Conservation (phyloP, 2,329 filamentous ascomycete genomes). For the Pyrenophora seminiperda region DNA sequence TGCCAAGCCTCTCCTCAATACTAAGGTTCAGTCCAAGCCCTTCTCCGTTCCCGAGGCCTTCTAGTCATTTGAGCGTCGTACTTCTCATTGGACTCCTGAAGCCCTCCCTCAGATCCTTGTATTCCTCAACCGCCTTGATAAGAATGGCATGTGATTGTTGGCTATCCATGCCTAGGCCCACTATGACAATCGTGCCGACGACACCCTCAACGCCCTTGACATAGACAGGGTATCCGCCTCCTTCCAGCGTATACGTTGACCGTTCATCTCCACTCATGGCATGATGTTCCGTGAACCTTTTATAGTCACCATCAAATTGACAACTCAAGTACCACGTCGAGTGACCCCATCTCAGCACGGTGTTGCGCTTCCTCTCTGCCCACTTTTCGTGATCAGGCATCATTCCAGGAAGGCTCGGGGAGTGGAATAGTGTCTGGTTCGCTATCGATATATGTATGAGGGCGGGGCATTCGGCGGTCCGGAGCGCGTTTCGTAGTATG, state of each 20-base stretch:
- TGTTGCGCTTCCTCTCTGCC: slow-evolving; percentile 68
- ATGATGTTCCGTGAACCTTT: slow-evolving; percentile 67
- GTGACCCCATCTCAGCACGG: slow-evolving; percentile 71
- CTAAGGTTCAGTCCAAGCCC: slow-evolving; percentile 17
- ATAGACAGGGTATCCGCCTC: slow-evolving; percentile 74
- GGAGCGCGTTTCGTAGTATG: slow-evolving; percentile 67
- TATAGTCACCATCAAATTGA: slow-evolving; percentile 71
- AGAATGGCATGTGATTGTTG: slow-evolving; percentile 79
- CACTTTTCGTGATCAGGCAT: slow-evolving; percentile 73
- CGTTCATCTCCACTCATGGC: slow-evolving; percentile 59
- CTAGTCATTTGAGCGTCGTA: slow-evolving; percentile 42
- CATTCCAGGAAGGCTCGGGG: slow-evolving; percentile 68
- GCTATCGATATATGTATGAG: slow-evolving; percentile 70
- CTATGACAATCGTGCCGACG: slow-evolving; percentile 75
- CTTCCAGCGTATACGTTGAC: slow-evolving; percentile 74
- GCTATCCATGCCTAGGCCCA: slow-evolving; percentile 68
- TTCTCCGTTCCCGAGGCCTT: slow-evolving; percentile 21
- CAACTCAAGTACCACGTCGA: slow-evolving; percentile 74
- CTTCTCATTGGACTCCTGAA: slow-evolving; percentile 43
- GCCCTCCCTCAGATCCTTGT: slow-evolving; percentile 48
- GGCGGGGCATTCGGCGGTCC: slow-evolving; percentile 59
- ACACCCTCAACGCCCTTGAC: slow-evolving; percentile 76
- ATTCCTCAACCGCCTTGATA: slow-evolving; percentile 68
- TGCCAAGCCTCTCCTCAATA: background rate
- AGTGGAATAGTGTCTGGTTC: slow-evolving; percentile 71